Evolutionary conservation across 208 protist species (phyloP).

Genomic region (Trypanosoma boissoni): DNA sequence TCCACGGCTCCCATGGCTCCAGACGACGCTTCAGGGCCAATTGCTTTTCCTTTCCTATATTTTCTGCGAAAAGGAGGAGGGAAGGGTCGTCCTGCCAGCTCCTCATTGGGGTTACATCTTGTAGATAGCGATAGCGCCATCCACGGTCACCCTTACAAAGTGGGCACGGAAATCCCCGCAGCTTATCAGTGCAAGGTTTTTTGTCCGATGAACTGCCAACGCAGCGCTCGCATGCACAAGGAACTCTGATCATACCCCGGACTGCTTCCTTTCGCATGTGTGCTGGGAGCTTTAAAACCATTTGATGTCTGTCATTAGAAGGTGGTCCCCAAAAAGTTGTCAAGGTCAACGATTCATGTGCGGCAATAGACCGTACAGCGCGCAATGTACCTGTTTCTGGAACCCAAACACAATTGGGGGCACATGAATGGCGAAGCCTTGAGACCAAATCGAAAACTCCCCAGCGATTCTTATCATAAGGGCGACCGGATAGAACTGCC

Average conservation of each 20-base stretch:
- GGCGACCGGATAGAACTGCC: neutral
- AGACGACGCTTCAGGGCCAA: neutral
- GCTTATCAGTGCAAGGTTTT: neutral
- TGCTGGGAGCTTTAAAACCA: conserved; percentile 3
- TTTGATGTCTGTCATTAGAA: neutral
- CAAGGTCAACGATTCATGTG: conserved; percentile 6
- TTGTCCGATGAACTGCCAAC: neutral
- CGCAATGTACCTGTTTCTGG: neutral
- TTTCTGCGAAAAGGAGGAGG: no score
- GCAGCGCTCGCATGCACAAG: conserved; percentile 6
- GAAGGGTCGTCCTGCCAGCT: no score
- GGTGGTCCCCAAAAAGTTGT: conserved; percentile 3
- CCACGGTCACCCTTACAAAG: neutral
- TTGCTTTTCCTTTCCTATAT: conserved; percentile 3
- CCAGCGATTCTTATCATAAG: neutral
- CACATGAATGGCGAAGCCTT: conserved; percentile 2
- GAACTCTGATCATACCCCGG: neutral
- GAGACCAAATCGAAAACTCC: conserved; percentile 8
- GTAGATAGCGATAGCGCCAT: conserved; percentile 2
- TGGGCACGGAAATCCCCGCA: conserved; percentile 11
- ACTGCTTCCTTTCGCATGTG: conserved; percentile 4
- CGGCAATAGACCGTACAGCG: neutral
- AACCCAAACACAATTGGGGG: conserved; percentile 9
- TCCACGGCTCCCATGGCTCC: conserved; percentile 2
- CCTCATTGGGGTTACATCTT: no score